Percentiles rank a stretch among this genome's conserved stretches.
Evolutionary conservation across 305 asterid genomes (phyloP).

Genomic region (Fraxinus baroniana): DNA sequence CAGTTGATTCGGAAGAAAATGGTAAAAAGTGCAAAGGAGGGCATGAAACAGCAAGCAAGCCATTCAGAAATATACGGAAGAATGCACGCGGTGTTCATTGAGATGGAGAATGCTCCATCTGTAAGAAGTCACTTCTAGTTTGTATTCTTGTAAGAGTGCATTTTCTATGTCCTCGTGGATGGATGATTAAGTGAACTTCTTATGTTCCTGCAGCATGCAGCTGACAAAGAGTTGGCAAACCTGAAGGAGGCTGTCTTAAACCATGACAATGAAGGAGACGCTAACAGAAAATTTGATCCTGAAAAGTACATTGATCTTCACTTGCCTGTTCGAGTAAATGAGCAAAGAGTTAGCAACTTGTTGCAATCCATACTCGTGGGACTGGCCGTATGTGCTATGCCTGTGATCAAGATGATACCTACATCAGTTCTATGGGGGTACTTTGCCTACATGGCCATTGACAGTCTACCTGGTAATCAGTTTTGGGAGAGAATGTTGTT

Average conservation of each 20-base stretch:
- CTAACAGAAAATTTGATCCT: constrained; percentile 50
- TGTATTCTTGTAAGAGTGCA: neutral
- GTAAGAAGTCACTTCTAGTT: constrained; percentile 38
- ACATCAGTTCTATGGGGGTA: constrained; percentile 95
- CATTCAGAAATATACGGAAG: constrained; percentile 77
- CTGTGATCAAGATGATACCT: constrained; percentile 71
- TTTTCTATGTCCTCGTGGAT: neutral
- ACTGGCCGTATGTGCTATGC: constrained; percentile 54
- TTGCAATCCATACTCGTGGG: constrained; percentile 79
- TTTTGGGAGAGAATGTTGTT: constrained; percentile 85
- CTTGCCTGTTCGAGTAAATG: constrained; percentile 89
- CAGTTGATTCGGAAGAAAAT: constrained; percentile 72
- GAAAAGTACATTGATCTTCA: constrained; percentile 70
- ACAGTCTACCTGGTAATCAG: constrained; percentile 89
- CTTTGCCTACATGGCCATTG: constrained; percentile 94
- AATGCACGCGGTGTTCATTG: constrained; percentile 79
- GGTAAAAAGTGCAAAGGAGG: constrained; percentile 73
- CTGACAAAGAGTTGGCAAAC: constrained; percentile 60
- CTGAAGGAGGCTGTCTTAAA: constrained; percentile 83
- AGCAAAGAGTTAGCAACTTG: constrained; percentile 85
- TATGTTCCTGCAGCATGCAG: constrained; percentile 41
- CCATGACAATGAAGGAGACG: constrained; percentile 44
- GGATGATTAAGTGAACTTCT: constrained; percentile 3
- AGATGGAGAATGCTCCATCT: constrained; percentile 69
- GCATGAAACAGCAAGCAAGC: constrained; percentile 68